Evolutionary conservation across 148 eudicot species (phyloP).

Genomic region (Beta vulgaris): DNA sequence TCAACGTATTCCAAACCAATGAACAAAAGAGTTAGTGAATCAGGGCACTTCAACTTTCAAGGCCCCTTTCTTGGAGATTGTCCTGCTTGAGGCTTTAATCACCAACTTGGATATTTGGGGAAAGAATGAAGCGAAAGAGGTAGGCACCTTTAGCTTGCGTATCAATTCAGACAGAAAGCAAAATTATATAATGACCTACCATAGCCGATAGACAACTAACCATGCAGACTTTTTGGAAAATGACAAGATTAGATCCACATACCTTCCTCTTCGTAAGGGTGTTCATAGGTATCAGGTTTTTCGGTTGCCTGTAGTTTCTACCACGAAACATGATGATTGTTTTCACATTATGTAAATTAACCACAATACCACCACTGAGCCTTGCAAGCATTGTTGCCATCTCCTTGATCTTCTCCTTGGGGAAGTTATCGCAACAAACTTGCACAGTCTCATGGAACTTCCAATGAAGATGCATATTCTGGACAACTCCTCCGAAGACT

Average conservation of each 20-base stretch:
- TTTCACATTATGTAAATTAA: constrained; percentile 91
- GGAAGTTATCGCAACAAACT: constrained; percentile 98
- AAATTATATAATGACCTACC: neutral
- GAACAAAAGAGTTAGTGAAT: neutral
- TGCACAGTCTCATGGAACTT: constrained; percentile 99
- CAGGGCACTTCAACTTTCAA: neutral
- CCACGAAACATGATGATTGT: constrained; percentile 98
- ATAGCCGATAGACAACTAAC: neutral
- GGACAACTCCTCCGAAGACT: constrained; percentile 99
- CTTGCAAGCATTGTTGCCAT: constrained; percentile 92
- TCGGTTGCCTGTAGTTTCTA: constrained; percentile 93
- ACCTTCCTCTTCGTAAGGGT: constrained; percentile 98
- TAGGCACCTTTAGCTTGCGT: neutral
- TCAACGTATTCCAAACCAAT: neutral
- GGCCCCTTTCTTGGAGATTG: neutral
- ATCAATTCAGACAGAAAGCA: neutral
- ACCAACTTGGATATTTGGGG: neutral
- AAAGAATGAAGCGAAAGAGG: neutral
- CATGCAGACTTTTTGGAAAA: neutral
- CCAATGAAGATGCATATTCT: constrained; percentile 99
- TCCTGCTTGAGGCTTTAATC: neutral
- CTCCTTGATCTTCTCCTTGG: constrained; percentile 95
- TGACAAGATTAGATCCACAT: constrained; percentile 7
- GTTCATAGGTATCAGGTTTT: constrained; percentile 88
- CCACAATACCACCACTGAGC: constrained; percentile 93